Evolutionary conservation across 768 basidiomycete species (phyloP).

Genomic region (Suillus luteus): DNA sequence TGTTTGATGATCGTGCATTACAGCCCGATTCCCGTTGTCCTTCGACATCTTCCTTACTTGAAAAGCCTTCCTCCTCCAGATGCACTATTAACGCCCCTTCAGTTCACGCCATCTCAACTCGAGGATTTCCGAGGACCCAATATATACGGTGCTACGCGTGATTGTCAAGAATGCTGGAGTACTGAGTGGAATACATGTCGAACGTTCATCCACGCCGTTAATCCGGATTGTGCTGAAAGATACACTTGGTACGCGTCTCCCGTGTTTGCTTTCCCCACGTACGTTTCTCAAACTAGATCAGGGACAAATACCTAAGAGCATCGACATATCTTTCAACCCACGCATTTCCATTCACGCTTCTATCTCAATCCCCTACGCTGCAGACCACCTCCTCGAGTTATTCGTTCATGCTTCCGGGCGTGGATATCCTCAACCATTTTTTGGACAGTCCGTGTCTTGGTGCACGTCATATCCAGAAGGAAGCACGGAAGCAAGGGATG

Average conservation of each 20-base stretch:
- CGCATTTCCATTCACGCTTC: conserved; percentile 84
- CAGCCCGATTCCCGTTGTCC: conserved; percentile 1
- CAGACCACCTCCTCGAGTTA: conserved; percentile 47
- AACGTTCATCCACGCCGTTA: conserved; percentile 36
- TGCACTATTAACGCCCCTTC: conserved; percentile 69
- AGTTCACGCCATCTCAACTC: conserved; percentile 68
- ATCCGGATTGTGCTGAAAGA: conserved; percentile 44
- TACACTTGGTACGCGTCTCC: conserved; percentile 65
- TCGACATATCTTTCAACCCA: conserved; percentile 84
- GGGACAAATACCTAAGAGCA: conserved; percentile 72
- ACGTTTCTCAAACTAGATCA: conserved; percentile 30
- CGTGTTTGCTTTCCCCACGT: no score
- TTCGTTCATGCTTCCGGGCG: no score
- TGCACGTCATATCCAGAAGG: conserved; percentile 46
- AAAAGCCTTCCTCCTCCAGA: conserved; percentile 56
- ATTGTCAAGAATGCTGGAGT: conserved; percentile 63
- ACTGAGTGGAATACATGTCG: conserved; percentile 63
- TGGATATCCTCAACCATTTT: conserved; percentile 59
- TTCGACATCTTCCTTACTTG: conserved; percentile 24
- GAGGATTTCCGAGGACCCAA: conserved; percentile 79
- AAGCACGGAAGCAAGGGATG: conserved; percentile 31
- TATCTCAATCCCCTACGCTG: conserved; percentile 58
- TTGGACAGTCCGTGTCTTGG: conserved; percentile 83
- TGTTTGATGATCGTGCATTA: conserved; percentile 18
- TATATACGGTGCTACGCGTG: conserved; percentile 72